Evolutionary conservation across 208 protist genomes (phyloP), one percentile per base, ranked within the genome.

Genomic region (Herpetomonas samuelpessoai): DNA sequence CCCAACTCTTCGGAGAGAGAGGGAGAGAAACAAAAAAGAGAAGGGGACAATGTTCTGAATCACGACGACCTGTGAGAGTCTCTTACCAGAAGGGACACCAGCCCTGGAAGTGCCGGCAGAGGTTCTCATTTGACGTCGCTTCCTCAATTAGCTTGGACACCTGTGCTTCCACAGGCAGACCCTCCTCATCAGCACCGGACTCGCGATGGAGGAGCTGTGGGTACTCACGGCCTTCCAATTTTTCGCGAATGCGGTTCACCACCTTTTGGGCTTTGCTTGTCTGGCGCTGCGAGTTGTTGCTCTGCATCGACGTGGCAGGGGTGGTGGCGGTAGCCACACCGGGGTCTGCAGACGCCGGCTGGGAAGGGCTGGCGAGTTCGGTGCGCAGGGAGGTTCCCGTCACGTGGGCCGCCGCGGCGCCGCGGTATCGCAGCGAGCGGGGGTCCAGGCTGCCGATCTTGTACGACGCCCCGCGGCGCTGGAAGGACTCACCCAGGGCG

Each of bases 61-160:
- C n/a, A n/a, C n/a, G n/a, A n/a, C n/a, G n/a, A n/a, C n/a, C n/a
- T n/a, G n/a, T n/a, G n/a, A n/a, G n/a, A n/a, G 22, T 50, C 41
- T 7, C 4, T 74, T 81, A 99, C 98, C 98, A 99, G 44, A 98
- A 99, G 7, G 97, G 83, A 74, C 97, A 99, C 99, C 99, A 99
- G 26, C 99, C 99, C 27, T 98, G 79, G 74, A 99, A 99, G 69
- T 93, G 93, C 67, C 98, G 95, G 70, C 98, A 99, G 26, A 99
- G 76, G 78, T 99, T 99, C 62, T 99, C 98, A 52, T 98, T 88
- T 3, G 88, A 97, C 2, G 94, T 99, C 0, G 99, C 98, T 74
- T 99, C 89, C 21, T 89, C 71, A 68, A 99, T 99, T 10, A 99
- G 73, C 41, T 84, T 80, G 14, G 93, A 49, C 18, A 99, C 97